These are phyloP conservation scores for Termitomyces sp. DNA, from an alignment of 768 basidiomycete species.

Conservation along the genomic window DNA sequence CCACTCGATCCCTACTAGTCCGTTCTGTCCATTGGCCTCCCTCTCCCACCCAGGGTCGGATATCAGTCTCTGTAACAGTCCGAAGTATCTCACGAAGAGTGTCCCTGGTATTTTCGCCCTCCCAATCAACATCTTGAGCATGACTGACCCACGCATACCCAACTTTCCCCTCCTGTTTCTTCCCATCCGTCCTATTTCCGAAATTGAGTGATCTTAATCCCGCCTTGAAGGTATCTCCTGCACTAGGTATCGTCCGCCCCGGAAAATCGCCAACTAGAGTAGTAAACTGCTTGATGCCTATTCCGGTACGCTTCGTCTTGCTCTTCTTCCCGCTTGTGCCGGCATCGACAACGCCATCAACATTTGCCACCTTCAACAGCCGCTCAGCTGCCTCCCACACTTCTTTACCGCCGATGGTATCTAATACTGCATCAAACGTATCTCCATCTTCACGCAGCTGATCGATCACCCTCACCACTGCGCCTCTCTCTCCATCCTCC, in stretches of 20 bases:
- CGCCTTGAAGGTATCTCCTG: constrained; percentile 69
- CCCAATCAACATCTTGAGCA: constrained; percentile 79
- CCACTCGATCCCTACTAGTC: constrained; percentile 23
- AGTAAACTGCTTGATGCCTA: constrained; percentile 57
- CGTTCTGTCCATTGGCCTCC: not conserved
- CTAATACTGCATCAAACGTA: constrained; percentile 76
- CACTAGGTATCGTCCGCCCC: constrained; percentile 60
- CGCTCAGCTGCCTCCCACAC: constrained; percentile 74
- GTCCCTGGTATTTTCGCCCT: constrained; percentile 69
- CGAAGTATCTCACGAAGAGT: constrained; percentile 37
- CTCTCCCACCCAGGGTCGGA: constrained; percentile 17
- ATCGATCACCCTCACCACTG: constrained; percentile 49
- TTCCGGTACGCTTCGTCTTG: constrained; percentile 23
- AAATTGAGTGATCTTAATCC: constrained; percentile 61
- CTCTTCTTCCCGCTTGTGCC: constrained; percentile 15
- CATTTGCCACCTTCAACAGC: constrained; percentile 42
- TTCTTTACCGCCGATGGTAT: constrained; percentile 77
- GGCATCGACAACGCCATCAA: constrained; percentile 16
- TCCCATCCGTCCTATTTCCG: constrained; percentile 17
- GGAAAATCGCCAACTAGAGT: constrained; percentile 75
- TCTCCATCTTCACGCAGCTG: constrained; percentile 49
- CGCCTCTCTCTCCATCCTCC: constrained; percentile 35
- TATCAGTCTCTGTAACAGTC: constrained; percentile 20
- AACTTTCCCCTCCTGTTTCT: constrained; percentile 39
- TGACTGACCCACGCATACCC: constrained; percentile 83